A percentile compares a stretch with the other conserved stretches of the same genome.
These are phyloP conservation scores for Penicillium sp. DNA, from an alignment of 2,329 filamentous ascomycete species.

Conservation along the genomic window DNA sequence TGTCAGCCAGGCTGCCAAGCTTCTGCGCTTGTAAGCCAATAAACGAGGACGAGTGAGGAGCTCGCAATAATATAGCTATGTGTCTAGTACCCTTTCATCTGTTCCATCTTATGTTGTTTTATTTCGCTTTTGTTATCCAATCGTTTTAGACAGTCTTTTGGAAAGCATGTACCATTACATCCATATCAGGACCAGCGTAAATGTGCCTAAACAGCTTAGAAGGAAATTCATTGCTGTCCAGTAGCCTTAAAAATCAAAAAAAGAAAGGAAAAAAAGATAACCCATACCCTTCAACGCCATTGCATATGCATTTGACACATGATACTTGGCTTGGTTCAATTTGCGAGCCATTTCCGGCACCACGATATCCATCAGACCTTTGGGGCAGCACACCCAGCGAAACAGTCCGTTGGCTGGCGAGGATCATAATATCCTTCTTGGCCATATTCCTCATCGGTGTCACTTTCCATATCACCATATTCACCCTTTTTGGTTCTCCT, in stretches of 20 bases:
- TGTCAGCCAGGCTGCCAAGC: slow-evolving; percentile 81
- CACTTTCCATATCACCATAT: slow-evolving; percentile 61
- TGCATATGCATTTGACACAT: not conserved
- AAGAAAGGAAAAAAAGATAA: not conserved
- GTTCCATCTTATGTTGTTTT: slow-evolving; percentile 23
- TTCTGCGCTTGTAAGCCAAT: slow-evolving; percentile 67
- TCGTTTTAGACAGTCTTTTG: slow-evolving; percentile 22
- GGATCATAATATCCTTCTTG: slow-evolving; percentile 51
- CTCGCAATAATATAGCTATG: slow-evolving; percentile 31
- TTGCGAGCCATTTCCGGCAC: not conserved
- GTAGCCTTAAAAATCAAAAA: not conserved
- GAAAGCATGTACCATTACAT: slow-evolving; percentile 29
- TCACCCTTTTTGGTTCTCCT: slow-evolving; percentile 3
- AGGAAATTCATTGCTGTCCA: not conserved
- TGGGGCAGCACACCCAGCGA: slow-evolving; percentile 35
- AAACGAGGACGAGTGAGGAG: slow-evolving; percentile 18
- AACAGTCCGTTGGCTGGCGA: slow-evolving; percentile 51
- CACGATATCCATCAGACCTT: slow-evolving; percentile 5
- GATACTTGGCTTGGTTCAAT: not conserved
- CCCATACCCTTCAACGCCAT: not conserved
- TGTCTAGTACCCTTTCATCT: slow-evolving; percentile 35
- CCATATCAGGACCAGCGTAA: slow-evolving; percentile 16
- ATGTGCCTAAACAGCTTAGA: slow-evolving; percentile 12
- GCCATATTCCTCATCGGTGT: slow-evolving; percentile 66
- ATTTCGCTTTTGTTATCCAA: slow-evolving; percentile 23